Conservation (phyloP, 2,329 filamentous ascomycete genomes). For the Rutstroemia sp. region DNA sequence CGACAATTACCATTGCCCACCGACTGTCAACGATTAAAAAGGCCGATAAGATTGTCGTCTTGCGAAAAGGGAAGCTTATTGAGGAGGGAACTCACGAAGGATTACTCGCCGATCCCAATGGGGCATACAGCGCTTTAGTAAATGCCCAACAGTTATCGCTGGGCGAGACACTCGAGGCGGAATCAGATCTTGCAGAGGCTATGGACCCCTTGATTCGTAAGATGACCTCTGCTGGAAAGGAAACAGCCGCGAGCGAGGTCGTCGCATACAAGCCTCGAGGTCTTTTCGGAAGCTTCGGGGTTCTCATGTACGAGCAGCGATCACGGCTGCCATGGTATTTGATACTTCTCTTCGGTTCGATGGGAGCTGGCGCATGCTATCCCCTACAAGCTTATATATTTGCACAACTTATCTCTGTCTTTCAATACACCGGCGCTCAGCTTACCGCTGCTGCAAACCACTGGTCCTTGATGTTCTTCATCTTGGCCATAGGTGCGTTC, state of each 20-base stretch:
- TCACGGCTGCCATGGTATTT: slow-evolving; percentile 43
- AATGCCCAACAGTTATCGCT: slow-evolving; percentile 42
- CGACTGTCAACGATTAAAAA: slow-evolving; percentile 77
- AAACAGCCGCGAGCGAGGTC: slow-evolving; percentile 17
- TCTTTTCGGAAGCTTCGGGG: slow-evolving; percentile 43
- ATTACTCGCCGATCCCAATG: slow-evolving; percentile 49
- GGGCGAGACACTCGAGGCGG: slow-evolving; percentile 23
- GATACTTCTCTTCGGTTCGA: slow-evolving; percentile 39
- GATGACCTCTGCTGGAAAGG: slow-evolving; percentile 20
- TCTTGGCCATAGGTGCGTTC: slow-evolving; percentile 35
- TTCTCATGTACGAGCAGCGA: slow-evolving; percentile 49
- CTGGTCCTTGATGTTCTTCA: slow-evolving; percentile 44
- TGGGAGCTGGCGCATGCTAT: slow-evolving; percentile 29
- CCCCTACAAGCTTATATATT: slow-evolving; percentile 31
- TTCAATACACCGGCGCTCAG: slow-evolving; percentile 15
- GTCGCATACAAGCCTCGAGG: slow-evolving; percentile 32
- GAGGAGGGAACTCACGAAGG: slow-evolving; percentile 72
- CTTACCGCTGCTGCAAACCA: slow-evolving; percentile 32
- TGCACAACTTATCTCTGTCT: slow-evolving; percentile 28
- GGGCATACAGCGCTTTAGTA: slow-evolving; percentile 63
- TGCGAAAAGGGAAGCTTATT: slow-evolving; percentile 63
- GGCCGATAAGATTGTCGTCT: slow-evolving; percentile 70
- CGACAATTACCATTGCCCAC: slow-evolving; percentile 90
- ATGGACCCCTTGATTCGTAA: slow-evolving; percentile 16
- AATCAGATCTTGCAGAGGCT: slow-evolving; percentile 20